phyloP scores from a whole-genome alignment of 2,329 filamentous ascomycete species.

The Pseudogymnoascus sp. region DNA sequence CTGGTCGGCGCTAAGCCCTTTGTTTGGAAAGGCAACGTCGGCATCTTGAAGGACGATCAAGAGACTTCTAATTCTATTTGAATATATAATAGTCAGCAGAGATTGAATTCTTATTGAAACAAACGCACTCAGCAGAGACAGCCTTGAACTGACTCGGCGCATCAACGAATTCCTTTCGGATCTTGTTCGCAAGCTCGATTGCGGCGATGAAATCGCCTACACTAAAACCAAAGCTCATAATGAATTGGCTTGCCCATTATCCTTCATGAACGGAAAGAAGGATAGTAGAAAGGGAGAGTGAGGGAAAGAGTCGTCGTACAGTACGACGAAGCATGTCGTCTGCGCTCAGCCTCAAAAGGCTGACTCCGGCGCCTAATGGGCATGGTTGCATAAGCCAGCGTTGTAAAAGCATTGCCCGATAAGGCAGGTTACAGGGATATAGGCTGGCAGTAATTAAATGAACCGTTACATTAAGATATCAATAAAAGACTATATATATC shows the following conservation, averaged over 20 bases:
- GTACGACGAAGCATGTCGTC: not conserved
- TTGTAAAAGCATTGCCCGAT: no score
- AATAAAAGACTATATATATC: constrained; percentile 8
- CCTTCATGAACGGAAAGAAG: not conserved
- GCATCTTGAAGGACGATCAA: constrained; percentile 22
- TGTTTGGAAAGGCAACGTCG: constrained; percentile 18
- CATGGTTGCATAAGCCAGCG: not conserved
- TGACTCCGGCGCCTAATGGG: not conserved
- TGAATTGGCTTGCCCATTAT: not conserved
- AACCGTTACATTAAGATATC: not conserved
- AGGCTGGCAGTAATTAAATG: no score
- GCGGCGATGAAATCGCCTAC: not conserved
- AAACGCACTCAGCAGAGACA: constrained; percentile 13
- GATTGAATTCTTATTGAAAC: not conserved
- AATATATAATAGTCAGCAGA: not conserved
- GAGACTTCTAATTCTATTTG: constrained; percentile 19
- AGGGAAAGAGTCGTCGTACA: not conserved
- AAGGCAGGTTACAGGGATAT: no score
- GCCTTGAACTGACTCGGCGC: constrained; percentile 8
- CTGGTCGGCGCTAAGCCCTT: constrained; percentile 18
- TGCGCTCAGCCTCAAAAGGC: not conserved
- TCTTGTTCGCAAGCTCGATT: not conserved
- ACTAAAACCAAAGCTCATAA: constrained; percentile 11
- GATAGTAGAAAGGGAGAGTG: not conserved
- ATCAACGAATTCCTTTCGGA: not conserved